Base-by-base conservation (phyloP, 2,329 filamentous ascomycete genomes). In the Samsoniella hepiali region DNA sequence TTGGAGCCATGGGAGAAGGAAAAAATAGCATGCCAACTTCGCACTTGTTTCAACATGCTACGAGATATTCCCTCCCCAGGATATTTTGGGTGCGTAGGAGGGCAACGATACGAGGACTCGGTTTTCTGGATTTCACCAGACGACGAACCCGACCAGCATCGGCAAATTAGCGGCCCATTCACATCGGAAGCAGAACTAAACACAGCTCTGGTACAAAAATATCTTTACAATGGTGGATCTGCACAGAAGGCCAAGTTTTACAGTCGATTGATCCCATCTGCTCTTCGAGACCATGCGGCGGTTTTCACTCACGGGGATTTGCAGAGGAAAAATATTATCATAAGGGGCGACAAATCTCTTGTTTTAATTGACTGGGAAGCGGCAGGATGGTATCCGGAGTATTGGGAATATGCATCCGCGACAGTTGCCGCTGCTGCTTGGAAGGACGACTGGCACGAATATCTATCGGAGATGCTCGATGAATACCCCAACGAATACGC, bases 321-420 rank as follows among this genome's bases (percentile, higher is more conserved):
- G 2, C 69, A 70, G 60, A 65, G 68, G 36, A 69, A 71, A 54
- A 71, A 68, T 17, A 57, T 70, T 6, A 65, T 69, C 2, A n/a
- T 67, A 11, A 40, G 55, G 17, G 42, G 60, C 9, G 66, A 68
- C 31, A 65, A 64, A 3, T 22, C 50, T 17, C 9, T 63, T 5
- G 61, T 66, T 2, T 58, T 71, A 10, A 65, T 70, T 42, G 69
- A 69, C 51, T 69, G 68, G 69, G 69, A 71, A 40, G 64, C 62
- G 49, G 65, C 68, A 5, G 67, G 63, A 1, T 72, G 65, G 69
- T 70, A 67, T 64, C 69, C 68, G 3, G 2, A 15, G 1, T 72
- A 68, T 53, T 71, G 67, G 68, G 68, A 71, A 62, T 71, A 70
- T 57, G 58, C 65, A 31, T 44, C 49, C 4, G 67, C 66, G 13